These are phyloP conservation scores for Gaeumannomyces tritici DNA, from an alignment of 2,329 filamentous ascomycete species.

Conservation along the genomic window DNA sequence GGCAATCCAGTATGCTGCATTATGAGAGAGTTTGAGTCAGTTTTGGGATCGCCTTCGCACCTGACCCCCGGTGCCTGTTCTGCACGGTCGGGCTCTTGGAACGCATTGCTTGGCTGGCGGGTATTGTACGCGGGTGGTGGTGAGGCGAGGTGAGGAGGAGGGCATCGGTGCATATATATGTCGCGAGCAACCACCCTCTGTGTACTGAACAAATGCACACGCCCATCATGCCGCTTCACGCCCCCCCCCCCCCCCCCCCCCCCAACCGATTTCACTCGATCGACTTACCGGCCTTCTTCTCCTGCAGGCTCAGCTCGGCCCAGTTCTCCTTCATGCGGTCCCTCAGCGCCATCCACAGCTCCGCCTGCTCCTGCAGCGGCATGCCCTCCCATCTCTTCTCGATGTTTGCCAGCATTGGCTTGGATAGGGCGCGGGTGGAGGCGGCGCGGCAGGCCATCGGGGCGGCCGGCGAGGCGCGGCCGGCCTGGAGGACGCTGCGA, in stretches of 20 bases:
- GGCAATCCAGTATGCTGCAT: constrained; percentile 92
- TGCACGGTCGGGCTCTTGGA: background rate
- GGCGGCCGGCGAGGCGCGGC: constrained; percentile 22
- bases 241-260: background rate
- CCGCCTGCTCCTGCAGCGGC: constrained; percentile 97
- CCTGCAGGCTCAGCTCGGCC: constrained; percentile 87
- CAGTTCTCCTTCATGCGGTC: constrained; percentile 99
- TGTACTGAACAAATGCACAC: too few relatives aligned
- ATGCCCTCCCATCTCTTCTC: constrained; percentile 99
- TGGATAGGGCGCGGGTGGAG: constrained; percentile 88
- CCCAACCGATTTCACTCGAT: background rate
- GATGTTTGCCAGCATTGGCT: constrained; percentile 94
- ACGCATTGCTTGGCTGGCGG: background rate
- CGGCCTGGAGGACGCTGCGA: constrained; percentile 30
- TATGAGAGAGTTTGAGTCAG: constrained; percentile 28
- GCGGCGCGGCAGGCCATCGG: constrained; percentile 39
- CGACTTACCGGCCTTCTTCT: constrained; percentile 97
- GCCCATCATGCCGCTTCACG: background rate
- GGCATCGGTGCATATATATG: background rate
- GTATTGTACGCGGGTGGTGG: background rate
- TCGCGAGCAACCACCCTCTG: background rate
- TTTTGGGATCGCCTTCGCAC: constrained; percentile 9
- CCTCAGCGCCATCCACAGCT: constrained; percentile 96
- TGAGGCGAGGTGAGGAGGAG: background rate
- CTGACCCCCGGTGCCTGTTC: background rate